Conservation (phyloP, 2,329 filamentous ascomycete species). For the Pseudogymnoascus pannorum region DNA sequence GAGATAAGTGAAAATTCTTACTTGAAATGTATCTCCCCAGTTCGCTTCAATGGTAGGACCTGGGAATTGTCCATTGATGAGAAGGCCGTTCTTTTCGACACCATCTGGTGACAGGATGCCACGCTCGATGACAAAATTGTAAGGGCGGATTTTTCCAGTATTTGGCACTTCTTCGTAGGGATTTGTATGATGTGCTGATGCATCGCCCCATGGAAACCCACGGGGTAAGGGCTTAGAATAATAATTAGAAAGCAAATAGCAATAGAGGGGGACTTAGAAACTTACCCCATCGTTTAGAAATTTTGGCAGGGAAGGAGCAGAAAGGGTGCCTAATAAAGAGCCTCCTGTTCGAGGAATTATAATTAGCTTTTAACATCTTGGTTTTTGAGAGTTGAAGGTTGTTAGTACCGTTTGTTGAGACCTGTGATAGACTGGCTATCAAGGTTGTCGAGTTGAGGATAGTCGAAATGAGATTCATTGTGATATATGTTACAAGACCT, state of each 20-base stretch:
- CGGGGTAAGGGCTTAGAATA: not conserved
- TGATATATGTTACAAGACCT: not conserved
- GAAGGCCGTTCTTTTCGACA: slow-evolving; percentile 22
- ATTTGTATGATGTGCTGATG: not conserved
- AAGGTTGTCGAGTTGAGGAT: not conserved
- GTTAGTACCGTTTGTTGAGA: not conserved
- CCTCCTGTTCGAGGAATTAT: not conserved
- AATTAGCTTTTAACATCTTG: not conserved
- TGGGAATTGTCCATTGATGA: slow-evolving; percentile 32
- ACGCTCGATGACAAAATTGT: not conserved
- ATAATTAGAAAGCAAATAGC: not conserved
- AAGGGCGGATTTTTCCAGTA: not conserved
- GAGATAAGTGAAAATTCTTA: not conserved
- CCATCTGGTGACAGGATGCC: slow-evolving; percentile 24
- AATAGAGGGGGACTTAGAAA: not conserved
- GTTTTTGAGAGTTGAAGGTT: not conserved
- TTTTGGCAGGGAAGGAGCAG: not conserved
- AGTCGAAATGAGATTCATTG: not conserved
- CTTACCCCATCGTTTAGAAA: not conserved
- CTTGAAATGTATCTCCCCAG: slow-evolving; percentile 28
- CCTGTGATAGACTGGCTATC: not conserved
- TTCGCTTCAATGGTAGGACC: no score
- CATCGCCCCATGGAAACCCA: not conserved
- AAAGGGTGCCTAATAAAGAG: not conserved
- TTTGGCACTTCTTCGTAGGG: not conserved